These are phyloP conservation scores for Arthrobotrys musiformis DNA, from an alignment of 2,329 filamentous ascomycete species.

Conservation along the genomic window DNA sequence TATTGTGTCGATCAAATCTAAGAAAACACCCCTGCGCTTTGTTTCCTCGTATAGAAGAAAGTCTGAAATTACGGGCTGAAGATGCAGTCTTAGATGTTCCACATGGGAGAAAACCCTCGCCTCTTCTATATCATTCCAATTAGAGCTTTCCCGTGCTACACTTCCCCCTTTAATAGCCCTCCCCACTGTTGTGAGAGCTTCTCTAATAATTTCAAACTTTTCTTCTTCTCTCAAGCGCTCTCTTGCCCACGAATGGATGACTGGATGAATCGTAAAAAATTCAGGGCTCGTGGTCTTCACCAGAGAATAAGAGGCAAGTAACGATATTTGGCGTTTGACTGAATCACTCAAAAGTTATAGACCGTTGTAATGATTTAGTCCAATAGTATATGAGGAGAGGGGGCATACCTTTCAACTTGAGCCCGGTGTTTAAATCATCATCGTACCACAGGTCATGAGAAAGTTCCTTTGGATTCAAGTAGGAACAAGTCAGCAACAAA, in stretches of 20 bases:
- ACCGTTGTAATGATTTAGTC: too few species aligned
- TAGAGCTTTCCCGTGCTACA: not conserved
- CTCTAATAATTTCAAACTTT: not conserved
- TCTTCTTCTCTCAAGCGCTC: slow-evolving; percentile 3
- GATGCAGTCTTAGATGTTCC: not conserved
- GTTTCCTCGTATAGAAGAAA: too few species aligned
- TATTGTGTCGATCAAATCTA: not conserved
- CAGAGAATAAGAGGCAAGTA: slow-evolving; percentile 51
- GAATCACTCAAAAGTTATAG: too few species aligned
- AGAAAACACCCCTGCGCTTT: not conserved
- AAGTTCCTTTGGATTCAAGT: slow-evolving; percentile 38
- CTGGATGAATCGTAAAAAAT: slow-evolving; percentile 49
- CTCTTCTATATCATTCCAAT: not conserved
- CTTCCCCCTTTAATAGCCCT: not conserved
- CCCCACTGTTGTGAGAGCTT: not conserved
- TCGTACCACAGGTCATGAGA: not conserved
- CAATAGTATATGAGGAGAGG: not conserved
- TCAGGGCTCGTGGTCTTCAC: slow-evolving; percentile 2
- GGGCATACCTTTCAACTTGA: not conserved
- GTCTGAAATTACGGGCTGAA: not conserved
- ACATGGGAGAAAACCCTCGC: too few species aligned
- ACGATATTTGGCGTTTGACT: slow-evolving; percentile 13
- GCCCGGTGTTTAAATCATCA: slow-evolving; percentile 5
- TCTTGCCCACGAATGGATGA: slow-evolving; percentile 54
- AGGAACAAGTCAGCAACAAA: slow-evolving; percentile 56